Evolutionary conservation across 2,329 filamentous ascomycete species (phyloP).

Genomic region (Colletotrichum sp.): DNA sequence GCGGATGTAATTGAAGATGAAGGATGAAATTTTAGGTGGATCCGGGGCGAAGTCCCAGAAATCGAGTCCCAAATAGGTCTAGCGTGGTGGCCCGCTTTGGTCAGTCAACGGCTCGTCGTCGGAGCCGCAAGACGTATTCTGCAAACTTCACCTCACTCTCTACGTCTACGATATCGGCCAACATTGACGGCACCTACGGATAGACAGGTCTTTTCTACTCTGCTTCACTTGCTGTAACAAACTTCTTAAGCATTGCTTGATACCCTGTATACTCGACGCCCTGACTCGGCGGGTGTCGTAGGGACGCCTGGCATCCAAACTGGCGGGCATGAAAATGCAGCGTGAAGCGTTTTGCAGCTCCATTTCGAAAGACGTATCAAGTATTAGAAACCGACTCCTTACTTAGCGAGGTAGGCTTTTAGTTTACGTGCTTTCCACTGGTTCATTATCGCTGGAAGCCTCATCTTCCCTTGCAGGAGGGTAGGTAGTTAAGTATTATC

Average conservation of each 20-base stretch:
- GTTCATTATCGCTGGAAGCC: background rate
- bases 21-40: slow-evolving; percentile 21
- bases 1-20: background rate
- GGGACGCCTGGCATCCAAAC: background rate
- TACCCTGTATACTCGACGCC: background rate
- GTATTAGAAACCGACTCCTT: background rate
- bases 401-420: background rate
- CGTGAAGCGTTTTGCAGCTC: background rate
- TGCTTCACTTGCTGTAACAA: background rate
- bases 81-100: background rate
- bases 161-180: background rate
- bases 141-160: background rate
- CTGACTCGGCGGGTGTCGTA: background rate
- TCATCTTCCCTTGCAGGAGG: background rate
- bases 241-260: background rate
- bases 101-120: background rate
- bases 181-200: background rate
- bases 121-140: background rate
- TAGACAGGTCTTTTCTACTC: background rate
- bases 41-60: background rate
- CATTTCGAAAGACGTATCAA: background rate
- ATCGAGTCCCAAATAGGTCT: background rate
- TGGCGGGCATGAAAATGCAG: background rate
- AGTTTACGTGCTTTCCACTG: background rate
- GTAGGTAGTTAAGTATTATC: background rate